Evolutionary conservation across 2,329 filamentous ascomycete genomes (phyloP), one percentile per base, ranked within the genome.

Genomic region (Hypoxylon rubiginosum): DNA sequence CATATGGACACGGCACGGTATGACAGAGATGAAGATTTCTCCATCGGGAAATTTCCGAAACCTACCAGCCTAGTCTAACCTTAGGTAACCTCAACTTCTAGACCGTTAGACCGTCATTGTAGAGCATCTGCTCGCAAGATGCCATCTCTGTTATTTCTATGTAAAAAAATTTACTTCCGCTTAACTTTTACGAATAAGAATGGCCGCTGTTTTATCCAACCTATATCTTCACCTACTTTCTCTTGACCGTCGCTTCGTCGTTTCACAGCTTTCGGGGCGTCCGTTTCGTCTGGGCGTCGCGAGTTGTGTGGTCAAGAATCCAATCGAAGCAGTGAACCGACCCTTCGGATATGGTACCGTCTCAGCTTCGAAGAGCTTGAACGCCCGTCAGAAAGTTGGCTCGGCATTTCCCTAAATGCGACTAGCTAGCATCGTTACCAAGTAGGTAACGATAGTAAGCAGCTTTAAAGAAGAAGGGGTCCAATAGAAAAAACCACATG

Each of bases 401-500:
- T 52, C 48, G 51, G 52, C 30, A 55, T 28, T 60, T 64, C 28
- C 51, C 51, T 56, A 50, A 51, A 55, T 5, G 51, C 34, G 45
- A 53, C 45, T 59, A 59, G 36, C 21, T 24, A 24, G 21, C 21
- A 24, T 24, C 21, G 21, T 24, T 26, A 41, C 43, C 17, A 43
- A 8, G n/a, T 43, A 43, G 1, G 4, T 17, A 19, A 3, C 15
- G 28, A 9, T 30, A 30, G 28, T 30, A 30, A 30, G 28, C 28
- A 30, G 28, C 28, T 30, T 13, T 2, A 24, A 13, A 24, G 17
- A 24, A 26, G 17, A 24, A n/a, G 30, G 45, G 43, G 32, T 41
- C 43, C 54, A 36, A 41, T 30, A 13, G 24, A 15, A 54, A 15
- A 54, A 10, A 19, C 13, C 30, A 45, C 54, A 51, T 43, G 52